Base-by-base conservation (phyloP, 2,329 filamentous ascomycete species). In the Aspergillus alliaceus region DNA sequence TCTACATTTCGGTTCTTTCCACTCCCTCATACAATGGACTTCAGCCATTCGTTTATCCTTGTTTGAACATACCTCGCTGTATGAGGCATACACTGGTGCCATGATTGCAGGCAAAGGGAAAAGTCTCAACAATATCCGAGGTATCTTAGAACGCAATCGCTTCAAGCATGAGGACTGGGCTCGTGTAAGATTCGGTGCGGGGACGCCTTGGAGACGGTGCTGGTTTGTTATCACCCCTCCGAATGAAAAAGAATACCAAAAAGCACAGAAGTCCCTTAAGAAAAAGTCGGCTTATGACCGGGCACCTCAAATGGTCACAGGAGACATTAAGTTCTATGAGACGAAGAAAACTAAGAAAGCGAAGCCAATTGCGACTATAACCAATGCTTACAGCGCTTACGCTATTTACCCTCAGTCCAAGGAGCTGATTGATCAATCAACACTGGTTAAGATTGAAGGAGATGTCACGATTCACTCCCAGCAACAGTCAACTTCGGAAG, bases 391-490 rank as follows among this genome's bases (percentile, higher is more conserved):
- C 75, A 90, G 93, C 1, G 93, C 92, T 15, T 98, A 96, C 71
- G 92, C 93, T 51, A 90, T 99, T 54, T 99, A 99, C 70, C 95
- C 95, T 1, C 93, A 98, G 72, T 90, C 92, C 15, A 96, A 96
- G 75, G 89, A 91, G 0, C 80, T 99, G 37, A 96, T 99, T 57
- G 93, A 99, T 65, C 90, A 93, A 58, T 98, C 95, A 1, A 97
- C 93, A 0, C 78, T 99, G 58, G 84, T 98, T 61, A 99, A 99
- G 75, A 84, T 99, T 27, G 95, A 99, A 76, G 95, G 93, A 9
- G 86, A 86, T 61, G 91, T 99, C 59, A 92, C 90, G 0, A 90
- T 97, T 37, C 92, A 97, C 75, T 88, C 89, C 0, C 84, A 87
- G 12, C 87, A 90, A 8, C 86, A 91, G 20, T 88, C 89, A 0